Percentiles rank a stretch among this genome's conserved stretches.
These are phyloP conservation scores for Aeschynomene evenia DNA, from an alignment of 306 rosid species.

Conservation along the genomic window DNA sequence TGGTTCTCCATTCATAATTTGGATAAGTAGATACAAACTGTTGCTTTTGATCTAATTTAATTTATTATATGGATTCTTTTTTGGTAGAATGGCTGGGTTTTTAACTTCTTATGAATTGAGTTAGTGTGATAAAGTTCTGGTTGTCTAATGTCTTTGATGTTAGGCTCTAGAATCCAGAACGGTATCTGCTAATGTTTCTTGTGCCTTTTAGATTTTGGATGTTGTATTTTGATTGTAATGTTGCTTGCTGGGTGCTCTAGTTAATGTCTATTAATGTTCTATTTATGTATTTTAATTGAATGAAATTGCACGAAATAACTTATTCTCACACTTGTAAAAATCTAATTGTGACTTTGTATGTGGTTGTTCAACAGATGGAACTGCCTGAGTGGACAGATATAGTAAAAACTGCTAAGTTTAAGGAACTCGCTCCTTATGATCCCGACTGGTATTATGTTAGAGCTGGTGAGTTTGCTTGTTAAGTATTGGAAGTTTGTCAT, in stretches of 20 bases:
- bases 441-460: slow-evolving; percentile 76
- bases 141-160: not conserved
- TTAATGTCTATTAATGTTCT: not conserved
- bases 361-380: slow-evolving; percentile 50
- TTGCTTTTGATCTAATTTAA: not conserved
- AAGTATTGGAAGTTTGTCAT: not conserved
- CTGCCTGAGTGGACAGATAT: slow-evolving; percentile 80
- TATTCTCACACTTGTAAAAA: not conserved
- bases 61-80: not conserved
- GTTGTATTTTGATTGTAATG: not conserved
- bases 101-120: not conserved
- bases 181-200: not conserved
- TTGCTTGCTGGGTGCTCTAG: not conserved
- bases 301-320: not conserved
- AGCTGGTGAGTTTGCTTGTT: slow-evolving; percentile 47
- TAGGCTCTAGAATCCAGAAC: not conserved
- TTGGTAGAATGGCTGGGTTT: not conserved
- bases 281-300: not conserved
- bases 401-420: slow-evolving; percentile 68
- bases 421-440: slow-evolving; percentile 75
- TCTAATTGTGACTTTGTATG: not conserved
- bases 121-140: not conserved
- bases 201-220: not conserved
- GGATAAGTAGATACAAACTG: not conserved
- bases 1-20: not conserved